Evolutionary conservation across 352 stramenopile genomes (phyloP), one percentile per base, ranked within the genome.

Genomic region (Pythium grandisporangium): DNA sequence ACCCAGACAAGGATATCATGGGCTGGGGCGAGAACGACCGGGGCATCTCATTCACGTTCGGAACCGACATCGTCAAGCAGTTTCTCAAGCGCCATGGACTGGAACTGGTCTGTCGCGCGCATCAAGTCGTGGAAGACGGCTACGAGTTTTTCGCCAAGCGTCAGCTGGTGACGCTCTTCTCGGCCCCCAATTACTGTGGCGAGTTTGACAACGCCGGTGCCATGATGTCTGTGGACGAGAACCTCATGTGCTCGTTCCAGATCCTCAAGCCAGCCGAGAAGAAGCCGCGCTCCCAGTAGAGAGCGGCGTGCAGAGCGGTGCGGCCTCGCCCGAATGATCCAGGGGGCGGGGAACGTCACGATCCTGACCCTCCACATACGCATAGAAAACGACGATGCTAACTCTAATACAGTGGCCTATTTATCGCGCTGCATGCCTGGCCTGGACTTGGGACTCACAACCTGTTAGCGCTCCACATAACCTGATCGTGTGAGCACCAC

Each of bases 1-100:
- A 99, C 55, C 97, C 96, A 22, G 96, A 99, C 61, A 97, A 97
- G 60, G 95, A 99, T 52, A 96, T 99, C 43, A 92, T 98, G 48
- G 96, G 96, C 11, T 99, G 96, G 96, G 96, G 96, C 37, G 91
- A 97, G 55, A 99, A 99, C 49, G 96, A 99, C 56, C 70, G 96
- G 26, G 96, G 96, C 48, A 96, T 98, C 4, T 96, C 77, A 26
- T 99, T 98, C 70, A 99, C 96, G 10, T 99, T 99, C 63, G 96
- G 96, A 16, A 90, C 97, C 46, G 96, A 99, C 63, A 98, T 99
- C 55, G 96, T 98, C 5, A 85, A 83, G 29, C 87, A 98, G 55
- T 99, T 99, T 63, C 72, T 99, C 24, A 85, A 97, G 54, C 86
- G 95, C 47, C 96, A 99, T 51, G 22, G 97, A 96, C 61, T 98